A percentile compares a stretch with the other conserved stretches of the same genome.
These are phyloP conservation scores for Phaeosphaeriaceae sp. DNA, from an alignment of 2,329 filamentous ascomycete genomes.

Conservation along the genomic window DNA sequence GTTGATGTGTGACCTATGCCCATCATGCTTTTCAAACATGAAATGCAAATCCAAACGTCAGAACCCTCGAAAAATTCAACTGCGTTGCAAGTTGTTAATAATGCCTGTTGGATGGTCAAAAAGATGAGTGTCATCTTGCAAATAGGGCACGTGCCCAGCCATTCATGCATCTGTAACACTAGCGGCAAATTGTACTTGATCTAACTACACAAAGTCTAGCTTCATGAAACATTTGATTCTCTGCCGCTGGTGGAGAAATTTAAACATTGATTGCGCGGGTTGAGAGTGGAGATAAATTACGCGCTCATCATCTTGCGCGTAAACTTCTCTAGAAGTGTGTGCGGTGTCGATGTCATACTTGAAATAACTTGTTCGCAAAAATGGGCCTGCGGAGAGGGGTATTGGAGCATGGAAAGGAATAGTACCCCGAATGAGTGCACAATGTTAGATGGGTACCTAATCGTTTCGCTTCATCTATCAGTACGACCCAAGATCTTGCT, in stretches of 20 bases:
- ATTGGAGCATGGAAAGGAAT: no score
- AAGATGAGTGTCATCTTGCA: slow-evolving; percentile 9
- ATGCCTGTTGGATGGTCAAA: neutral
- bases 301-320: slow-evolving; percentile 2
- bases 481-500: neutral
- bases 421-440: no score
- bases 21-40: no score
- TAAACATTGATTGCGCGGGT: slow-evolving; percentile 7
- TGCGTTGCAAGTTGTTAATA: neutral
- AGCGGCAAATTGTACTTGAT: neutral
- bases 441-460: no score
- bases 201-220: slow-evolving; percentile 2
- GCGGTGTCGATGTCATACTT: neutral
- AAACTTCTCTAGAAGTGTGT: neutral
- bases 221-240: neutral
- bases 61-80: neutral
- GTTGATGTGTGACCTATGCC: no score
- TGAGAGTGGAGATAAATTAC: slow-evolving; percentile 1
- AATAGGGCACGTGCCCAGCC: slow-evolving; percentile 3
- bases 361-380: neutral
- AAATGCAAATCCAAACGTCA: no score
- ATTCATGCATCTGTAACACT: slow-evolving; percentile 10
- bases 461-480: neutral
- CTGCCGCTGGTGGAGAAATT: slow-evolving; percentile 1
- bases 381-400: no score